Base-by-base conservation (phyloP, 164 flowering plant species). In the Chloranthus sessilifolius region DNA sequence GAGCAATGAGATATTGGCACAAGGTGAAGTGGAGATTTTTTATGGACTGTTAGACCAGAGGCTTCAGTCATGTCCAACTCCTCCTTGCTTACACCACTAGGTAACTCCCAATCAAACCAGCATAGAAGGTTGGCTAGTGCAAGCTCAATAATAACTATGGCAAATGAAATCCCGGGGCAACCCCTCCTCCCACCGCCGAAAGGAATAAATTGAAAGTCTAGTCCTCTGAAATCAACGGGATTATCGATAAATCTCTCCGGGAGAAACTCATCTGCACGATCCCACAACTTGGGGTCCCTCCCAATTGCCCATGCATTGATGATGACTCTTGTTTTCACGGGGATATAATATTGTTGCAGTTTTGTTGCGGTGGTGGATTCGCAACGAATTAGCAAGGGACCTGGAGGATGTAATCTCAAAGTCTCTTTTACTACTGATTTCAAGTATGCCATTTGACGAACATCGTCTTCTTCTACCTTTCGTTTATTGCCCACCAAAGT, bases 391-490 rank as follows among this genome's bases (percentile, higher is more conserved):
- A 65, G 27, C 3, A 75, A 12, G 16, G 80, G 74, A 1, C 35
- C 70, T 2, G 70, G 70, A 25, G 70, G 76, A 50, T 71, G 73
- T 3, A 71, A 56, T 43, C 76, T 66, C 14, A 72, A 14, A 15
- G 60, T 37, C 52, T 70, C 78, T 28, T 33, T 33, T 7, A 33
- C 8, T 33, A 12, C 36, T 33, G 12, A 33, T 12, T 38, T 38
- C n/a, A 38, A 5, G 19, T 5, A 38, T 16, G 5, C 8, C 4
- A 38, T 4, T 5, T 38, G 42, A 38, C 16, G 5, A 12, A 38
- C 19, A n/a, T 38, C 42, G 14, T n/a, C 19, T 16, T 38, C 42
- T 38, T 38, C 42, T 4, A 38, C 42, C 42, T 38, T 38, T n/a
- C n/a, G n/a, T 5, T 14, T 14, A 5, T 16, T 38, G 5, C 42